A percentile compares a stretch with the other conserved stretches of the same genome.
phyloP scores from a whole-genome alignment of 257 asterid species.

The Scutellaria baicalensis region DNA sequence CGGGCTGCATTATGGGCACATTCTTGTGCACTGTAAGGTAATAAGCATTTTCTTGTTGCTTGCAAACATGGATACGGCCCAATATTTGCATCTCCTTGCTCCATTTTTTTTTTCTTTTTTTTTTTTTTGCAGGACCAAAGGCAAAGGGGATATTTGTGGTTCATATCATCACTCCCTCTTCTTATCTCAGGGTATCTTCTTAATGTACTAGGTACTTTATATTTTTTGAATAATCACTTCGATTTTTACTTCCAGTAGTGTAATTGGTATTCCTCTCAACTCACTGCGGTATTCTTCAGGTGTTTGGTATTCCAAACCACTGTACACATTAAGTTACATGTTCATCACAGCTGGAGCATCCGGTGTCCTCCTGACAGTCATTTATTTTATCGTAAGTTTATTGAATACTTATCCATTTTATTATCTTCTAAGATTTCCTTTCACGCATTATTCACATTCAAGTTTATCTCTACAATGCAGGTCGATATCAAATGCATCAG shows the following conservation, averaged over 20 bases:
- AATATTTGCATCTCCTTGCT: constrained; percentile 10
- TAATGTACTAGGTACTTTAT: constrained; percentile 39
- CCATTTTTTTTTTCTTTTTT: constrained; percentile 10
- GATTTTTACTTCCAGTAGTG: background rate
- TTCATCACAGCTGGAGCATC: constrained; percentile 82
- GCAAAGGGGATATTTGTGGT: constrained; percentile 58
- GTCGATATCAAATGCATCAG: constrained; percentile 57
- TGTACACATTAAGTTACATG: constrained; percentile 82
- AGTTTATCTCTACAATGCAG: constrained; percentile 31
- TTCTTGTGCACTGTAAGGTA: constrained; percentile 74
- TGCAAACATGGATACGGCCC: background rate
- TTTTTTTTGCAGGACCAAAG: constrained; percentile 43
- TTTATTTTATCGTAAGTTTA: constrained; percentile 64
- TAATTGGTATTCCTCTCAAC: background rate
- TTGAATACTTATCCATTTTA: background rate
- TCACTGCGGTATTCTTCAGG: constrained; percentile 39
- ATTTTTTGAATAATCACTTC: background rate
- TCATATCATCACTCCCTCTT: constrained; percentile 53
- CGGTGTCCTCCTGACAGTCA: constrained; percentile 45
- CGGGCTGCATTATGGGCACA: constrained; percentile 86
- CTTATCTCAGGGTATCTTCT: constrained; percentile 46
- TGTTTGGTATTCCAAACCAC: constrained; percentile 71
- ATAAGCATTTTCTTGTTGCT: constrained; percentile 12
- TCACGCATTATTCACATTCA: background rate
- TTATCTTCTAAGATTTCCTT: background rate